Base-by-base conservation (phyloP, 1,284 basidiomycete species). In the Phlebopus sp. region DNA sequence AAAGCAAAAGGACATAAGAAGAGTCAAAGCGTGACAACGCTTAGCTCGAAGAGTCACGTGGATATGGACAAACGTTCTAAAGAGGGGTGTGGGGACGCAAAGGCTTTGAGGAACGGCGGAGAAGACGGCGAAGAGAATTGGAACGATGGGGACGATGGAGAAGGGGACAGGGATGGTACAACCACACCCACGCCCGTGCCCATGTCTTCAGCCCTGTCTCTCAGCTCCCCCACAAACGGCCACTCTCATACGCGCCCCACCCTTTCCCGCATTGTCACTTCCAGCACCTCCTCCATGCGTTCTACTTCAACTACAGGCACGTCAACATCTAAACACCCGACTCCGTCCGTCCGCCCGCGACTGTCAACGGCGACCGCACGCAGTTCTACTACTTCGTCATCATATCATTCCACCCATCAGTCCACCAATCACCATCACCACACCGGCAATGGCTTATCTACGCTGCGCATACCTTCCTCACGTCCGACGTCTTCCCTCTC, bases 401-500 rank as follows among this genome's bases (percentile, higher is more conserved):
- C 63, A 7, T 43, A 54, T 8, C 60, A 59, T 31, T 23, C 40
- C n/a, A 23, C 31, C 25, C 19, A 11, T 10, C 61, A 60, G 9
- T 15, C 17, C 11, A 8, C 60, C 1, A 46, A 54, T 2, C 56
- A 56, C 34, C 59, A 61, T 27, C 36, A 46, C 23, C 2, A 44
- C 23, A 19, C 47, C 1, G 66, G 64, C 5, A 18, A 18, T 17
- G 60, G 64, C n/a, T 37, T 55, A 14, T 62, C 65, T 11, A 66
- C 52, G 8, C 54, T 69, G 6, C 62, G 64, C 2, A 66, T 69
- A 42, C 74, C 48, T 50, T 74, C 67, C 37, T 69, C 66, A 1
- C 70, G 77, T 17, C 74, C 77, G 5, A 64, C 58, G 2, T 80
- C 80, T 5, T 67, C 63, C 8, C 54, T 73, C 19, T 79, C 79